Conservation (phyloP, 768 basidiomycete species). For the Lactarius pseudohatsudake region DNA sequence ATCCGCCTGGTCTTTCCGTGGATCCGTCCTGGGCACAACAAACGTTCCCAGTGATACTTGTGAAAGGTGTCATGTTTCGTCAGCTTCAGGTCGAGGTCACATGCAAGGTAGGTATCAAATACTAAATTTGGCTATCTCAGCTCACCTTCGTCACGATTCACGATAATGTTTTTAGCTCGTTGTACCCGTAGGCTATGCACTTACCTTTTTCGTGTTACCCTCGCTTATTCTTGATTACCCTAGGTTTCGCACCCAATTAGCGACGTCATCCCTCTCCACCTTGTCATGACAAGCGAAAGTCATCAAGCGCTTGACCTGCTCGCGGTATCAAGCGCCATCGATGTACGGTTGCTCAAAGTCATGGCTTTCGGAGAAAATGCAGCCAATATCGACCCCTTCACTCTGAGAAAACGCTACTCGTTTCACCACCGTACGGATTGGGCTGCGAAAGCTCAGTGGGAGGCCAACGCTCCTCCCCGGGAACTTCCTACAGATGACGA, state of each 20-base stretch:
- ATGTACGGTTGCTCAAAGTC: constrained; percentile 21
- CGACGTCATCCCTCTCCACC: constrained; percentile 16
- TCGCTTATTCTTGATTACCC: background rate
- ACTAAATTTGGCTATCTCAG: background rate
- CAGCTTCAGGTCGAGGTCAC: constrained; percentile 17
- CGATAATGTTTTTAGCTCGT: constrained; percentile 7
- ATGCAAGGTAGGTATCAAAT: constrained; percentile 13
- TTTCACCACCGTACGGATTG: constrained; percentile 8
- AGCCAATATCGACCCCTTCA: background rate
- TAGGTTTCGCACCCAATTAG: constrained; percentile 11
- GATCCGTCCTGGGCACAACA: constrained; percentile 12
- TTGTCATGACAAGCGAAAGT: constrained; percentile 16
- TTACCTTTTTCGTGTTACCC: background rate
- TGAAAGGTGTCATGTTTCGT: constrained; percentile 18
- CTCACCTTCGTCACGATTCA: background rate
- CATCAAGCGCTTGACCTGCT: constrained; percentile 15
- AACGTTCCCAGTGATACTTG: constrained; percentile 1
- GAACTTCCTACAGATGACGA: background rate
- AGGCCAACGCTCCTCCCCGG: background rate
- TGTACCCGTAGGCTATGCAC: constrained; percentile 5
- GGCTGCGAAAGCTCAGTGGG: constrained; percentile 21
- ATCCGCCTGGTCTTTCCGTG: background rate
- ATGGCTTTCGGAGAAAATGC: constrained; percentile 23
- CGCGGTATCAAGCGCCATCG: constrained; percentile 7
- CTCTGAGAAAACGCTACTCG: background rate